Base-by-base conservation (phyloP, 2,329 filamentous ascomycete species). In the Penicillium nordicum region DNA sequence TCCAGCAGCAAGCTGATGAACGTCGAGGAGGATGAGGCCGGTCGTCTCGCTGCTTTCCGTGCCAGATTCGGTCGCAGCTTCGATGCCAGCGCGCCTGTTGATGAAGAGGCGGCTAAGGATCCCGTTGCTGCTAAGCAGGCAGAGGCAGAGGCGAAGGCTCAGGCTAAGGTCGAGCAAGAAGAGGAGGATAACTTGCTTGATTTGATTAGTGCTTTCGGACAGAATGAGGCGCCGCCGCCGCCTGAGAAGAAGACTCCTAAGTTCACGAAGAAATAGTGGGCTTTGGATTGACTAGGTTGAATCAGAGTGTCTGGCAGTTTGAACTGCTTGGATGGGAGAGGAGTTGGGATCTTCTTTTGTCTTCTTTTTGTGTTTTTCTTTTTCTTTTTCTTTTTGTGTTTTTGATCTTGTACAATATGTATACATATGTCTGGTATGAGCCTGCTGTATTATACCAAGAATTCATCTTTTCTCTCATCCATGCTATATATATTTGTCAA, bases 21-120 rank as follows among this genome's bases (percentile, higher is more conserved):
- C 73, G 83, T 97, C 56, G 94, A 99, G 78, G 86, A 95, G 61
- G 94, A 99, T 74, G 94, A 97, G 82, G 93, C 94, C 3, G 94
- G 94, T 18, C 85, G 89, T 70, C 78, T 99, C 69, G 89, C 88
- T 50, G 89, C 90, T 53, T 99, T 99, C 79, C 83, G 94, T 68
- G 83, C 83, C 59, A 84, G 89, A 55, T 99, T 92, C 79, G 94
- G 94, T 27, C 81, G 88, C 57, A 86, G 85, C 11, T 99, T 90
- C 81, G 94, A 99, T 77, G 79, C 84, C 25, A 76, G 71, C 55
- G 67, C 67, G 32, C 64, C 64, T 11, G 69, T 72, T 51, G 30
- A 18, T 2, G 37, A 57, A 50, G 58, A 49, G 9, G 61, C 16
- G 14, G 23, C 23, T 6, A 55, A 62, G 52, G 62, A 56, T 11